Percentiles rank a stretch among this genome's conserved stretches.
Conservation (phyloP, 2,329 filamentous ascomycete species). For the Geosmithia putterillii region DNA sequence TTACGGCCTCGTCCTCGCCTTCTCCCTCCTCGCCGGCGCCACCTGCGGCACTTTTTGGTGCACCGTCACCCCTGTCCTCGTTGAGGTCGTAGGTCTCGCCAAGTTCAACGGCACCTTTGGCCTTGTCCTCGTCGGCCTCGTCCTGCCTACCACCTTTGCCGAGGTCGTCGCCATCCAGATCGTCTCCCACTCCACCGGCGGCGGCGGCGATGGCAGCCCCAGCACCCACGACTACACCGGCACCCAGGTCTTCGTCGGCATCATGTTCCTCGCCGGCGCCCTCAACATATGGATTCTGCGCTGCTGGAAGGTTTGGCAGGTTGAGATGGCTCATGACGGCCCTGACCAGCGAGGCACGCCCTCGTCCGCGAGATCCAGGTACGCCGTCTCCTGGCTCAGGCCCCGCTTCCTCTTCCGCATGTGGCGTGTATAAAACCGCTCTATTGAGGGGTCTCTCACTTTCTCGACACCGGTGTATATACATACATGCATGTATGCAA, state of each 20-base stretch:
- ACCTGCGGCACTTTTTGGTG: constrained; percentile 49
- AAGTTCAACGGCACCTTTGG: constrained; percentile 43
- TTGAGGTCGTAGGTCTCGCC: constrained; percentile 47
- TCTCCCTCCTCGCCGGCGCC: constrained; percentile 43
- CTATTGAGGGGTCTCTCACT: too few relatives aligned
- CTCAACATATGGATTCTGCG: constrained; percentile 39
- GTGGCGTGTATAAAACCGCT: too few relatives aligned
- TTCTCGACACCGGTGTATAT: too few relatives aligned
- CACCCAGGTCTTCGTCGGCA: constrained; percentile 47
- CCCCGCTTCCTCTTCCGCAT: too few relatives aligned
- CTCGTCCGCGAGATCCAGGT: too few relatives aligned
- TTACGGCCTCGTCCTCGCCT: constrained; percentile 47
- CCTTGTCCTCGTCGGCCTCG: constrained; percentile 46
- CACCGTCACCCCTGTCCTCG: constrained; percentile 45
- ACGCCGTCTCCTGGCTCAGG: too few relatives aligned
- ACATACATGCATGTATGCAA: too few relatives aligned
- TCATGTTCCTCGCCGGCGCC: constrained; percentile 48
- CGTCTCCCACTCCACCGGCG: constrained; percentile 10
- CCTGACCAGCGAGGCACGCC: too few relatives aligned
- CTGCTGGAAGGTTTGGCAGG: constrained; percentile 42
- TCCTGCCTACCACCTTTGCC: constrained; percentile 37
- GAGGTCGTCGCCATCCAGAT: constrained; percentile 41
- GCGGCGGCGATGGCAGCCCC: neutral
- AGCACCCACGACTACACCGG: constrained; percentile 30
- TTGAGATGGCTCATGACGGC: neutral